Percentiles rank a stretch among this genome's conserved stretches.
phyloP scores from a whole-genome alignment of 2,329 filamentous ascomycete genomes.

The Trichophyton mentagrophytes region DNA sequence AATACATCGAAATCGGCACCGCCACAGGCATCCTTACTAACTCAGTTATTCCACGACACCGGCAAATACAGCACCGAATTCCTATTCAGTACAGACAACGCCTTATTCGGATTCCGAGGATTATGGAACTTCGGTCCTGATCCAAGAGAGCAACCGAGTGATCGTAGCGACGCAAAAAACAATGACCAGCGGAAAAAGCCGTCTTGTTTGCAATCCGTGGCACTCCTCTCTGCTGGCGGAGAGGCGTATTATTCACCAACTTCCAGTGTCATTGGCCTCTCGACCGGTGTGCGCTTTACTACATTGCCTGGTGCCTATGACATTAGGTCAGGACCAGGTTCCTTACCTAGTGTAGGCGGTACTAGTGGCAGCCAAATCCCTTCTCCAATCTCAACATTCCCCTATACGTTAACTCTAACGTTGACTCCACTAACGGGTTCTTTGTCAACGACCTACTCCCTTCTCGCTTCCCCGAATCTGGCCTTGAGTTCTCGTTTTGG shows the following conservation, averaged over 20 bases:
- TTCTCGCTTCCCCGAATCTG: constrained; percentile 70
- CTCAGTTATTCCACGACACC: constrained; percentile 52
- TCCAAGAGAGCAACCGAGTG: constrained; percentile 17
- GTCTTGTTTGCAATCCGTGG: constrained; percentile 47
- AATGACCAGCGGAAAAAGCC: constrained; percentile 12
- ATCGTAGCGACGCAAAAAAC: neutral
- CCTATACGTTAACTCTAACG: constrained; percentile 84
- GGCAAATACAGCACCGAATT: constrained; percentile 84
- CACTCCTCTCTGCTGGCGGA: constrained; percentile 78
- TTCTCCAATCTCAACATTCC: constrained; percentile 54
- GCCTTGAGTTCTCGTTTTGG: constrained; percentile 83
- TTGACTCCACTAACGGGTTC: constrained; percentile 91
- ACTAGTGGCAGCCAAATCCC: constrained; percentile 15
- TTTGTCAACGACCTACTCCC: constrained; percentile 79
- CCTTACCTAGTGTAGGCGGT: constrained; percentile 8
- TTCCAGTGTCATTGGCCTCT: constrained; percentile 88
- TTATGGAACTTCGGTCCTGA: constrained; percentile 90
- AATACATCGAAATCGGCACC: constrained; percentile 33
- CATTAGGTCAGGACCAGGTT: constrained; percentile 11
- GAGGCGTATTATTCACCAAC: constrained; percentile 92
- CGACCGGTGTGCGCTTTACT: constrained; percentile 75
- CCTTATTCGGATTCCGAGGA: constrained; percentile 71
- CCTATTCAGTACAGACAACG: constrained; percentile 83
- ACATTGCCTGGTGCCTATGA: constrained; percentile 53
- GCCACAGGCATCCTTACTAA: constrained; percentile 34